phyloP scores from a whole-genome alignment of 345 rosid genomes.

The Brassica cretica region DNA sequence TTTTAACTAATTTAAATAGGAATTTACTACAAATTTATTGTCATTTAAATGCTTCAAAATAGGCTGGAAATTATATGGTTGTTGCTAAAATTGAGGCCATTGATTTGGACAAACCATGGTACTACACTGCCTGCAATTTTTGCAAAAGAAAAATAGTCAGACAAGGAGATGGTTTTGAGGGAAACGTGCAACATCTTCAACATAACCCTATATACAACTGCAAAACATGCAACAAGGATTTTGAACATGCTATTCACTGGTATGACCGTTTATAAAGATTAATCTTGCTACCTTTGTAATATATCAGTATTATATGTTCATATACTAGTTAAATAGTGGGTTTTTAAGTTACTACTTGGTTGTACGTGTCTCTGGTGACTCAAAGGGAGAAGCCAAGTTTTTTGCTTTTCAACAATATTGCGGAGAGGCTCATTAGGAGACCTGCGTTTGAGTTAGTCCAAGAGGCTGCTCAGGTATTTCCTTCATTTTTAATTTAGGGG shows the following conservation, averaged over 20 bases:
- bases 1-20: too few species aligned
- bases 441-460: background rate
- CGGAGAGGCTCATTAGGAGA: background rate
- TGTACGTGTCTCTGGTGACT: background rate
- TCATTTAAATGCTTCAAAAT: too few species aligned
- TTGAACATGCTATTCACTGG: too few species aligned
- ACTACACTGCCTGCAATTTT: background rate
- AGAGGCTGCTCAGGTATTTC: background rate
- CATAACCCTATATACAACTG: background rate
- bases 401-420: background rate
- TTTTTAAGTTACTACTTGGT: background rate
- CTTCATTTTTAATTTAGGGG: too few species aligned
- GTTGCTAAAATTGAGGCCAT: too few species aligned
- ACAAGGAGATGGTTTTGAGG: background rate
- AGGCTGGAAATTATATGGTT: too few species aligned
- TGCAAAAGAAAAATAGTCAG: background rate
- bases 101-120: background rate
- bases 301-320: too few species aligned
- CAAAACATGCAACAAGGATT: background rate
- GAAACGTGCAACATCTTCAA: background rate
- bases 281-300: background rate
- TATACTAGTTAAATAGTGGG: background rate
- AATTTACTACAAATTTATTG: too few species aligned
- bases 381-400: too few species aligned
- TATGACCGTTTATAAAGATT: background rate